Evolutionary conservation across 352 stramenopile genomes (phyloP), one percentile per base, ranked within the genome.

Genomic region (Phytophthora sp.): DNA sequence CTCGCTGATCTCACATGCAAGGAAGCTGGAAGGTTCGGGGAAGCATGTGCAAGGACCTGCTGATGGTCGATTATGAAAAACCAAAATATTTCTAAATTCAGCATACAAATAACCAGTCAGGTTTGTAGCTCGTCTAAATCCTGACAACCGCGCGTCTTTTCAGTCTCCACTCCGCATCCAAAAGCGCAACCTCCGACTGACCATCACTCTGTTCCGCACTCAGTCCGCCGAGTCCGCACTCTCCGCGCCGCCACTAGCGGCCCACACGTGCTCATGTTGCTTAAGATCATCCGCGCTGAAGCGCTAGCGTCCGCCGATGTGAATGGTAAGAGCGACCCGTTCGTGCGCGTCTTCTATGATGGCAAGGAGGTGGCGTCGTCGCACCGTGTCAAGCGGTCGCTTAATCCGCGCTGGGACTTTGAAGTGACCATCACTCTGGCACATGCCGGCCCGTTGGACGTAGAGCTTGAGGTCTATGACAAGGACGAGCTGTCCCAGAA

Each of bases 261-360:
- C 26, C n/a, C n/a, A 33, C 38, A 9, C 45, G 49, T 9, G 35
- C 8, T 29, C 18, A 93, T 93, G 84, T 65, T 64, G 52, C 69
- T 95, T 45, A 90, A 88, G 71, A 80, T 95, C 63, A 72, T 93
- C 33, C 83, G 81, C 44, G 87, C 84, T 8, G 87, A 95, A 71
- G 80, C 88, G 50, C 69, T 95, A 50, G 80, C 80, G 18, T 73
- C 83, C 35, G 69, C 73, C 16, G 85, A 93, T 63, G 16, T 82
- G 29, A 86, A 77, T 36, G 82, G 80, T 57, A 88, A 74, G 57
- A 89, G 82, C 46, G 87, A 95, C 49, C 82, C 87, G 63, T 93
- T 89, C 63, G 84, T 92, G 11, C 74, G 79, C 45, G 73, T 95
- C 31, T 74, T 76, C 42, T 95, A 92, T 66, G 87, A 95, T 46